Base-by-base conservation (phyloP, 805 yeast genomes). In the Saccharomyces mikatae region DNA sequence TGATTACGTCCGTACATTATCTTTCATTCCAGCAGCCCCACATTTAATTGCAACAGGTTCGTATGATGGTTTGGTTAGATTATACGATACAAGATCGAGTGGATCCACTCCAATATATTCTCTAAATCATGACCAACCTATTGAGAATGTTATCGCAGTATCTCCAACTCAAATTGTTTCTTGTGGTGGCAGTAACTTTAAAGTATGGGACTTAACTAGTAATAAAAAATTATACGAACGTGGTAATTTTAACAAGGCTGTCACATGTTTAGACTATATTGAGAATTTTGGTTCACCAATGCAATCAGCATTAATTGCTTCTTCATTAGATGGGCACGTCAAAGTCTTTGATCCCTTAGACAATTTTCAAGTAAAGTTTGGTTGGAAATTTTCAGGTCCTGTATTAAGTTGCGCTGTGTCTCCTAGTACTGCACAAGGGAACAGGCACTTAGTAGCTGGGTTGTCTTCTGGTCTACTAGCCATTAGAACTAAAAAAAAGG, bases 381-480 rank as follows among this genome's bases (percentile, higher is more conserved):
- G 97, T 50, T 92, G 98, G 97, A 92, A 91, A 71, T 92, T 87
- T 66, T 96, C 97, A 36, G 89, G 92, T 26, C 96, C 96, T 44
- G 97, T 94, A 0, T 75, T 94, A 61, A 78, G 89, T 62, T 84
- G 96, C 67, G 98, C 91, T 13, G 86, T 89, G 10, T 89, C 97
- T 8, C 97, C 98, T 28, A 77, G 69, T 32, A 67, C 61, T 48
- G 65, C 68, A 4, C 67, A 65, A 53, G 70, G 69, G 44, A 70
- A 70, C 62, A 86, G 87, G 73, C 98, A 94, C 74, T 79, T 94
- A 59, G 97, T 89, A 41, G 88, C 94, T 14, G 99, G 99, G 50
- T 78, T 94, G 60, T 84, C 91, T 6, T 84, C 96, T 1, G 99
- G 99, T 4, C 75, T 94, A 55, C 74, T 94, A 50, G 84, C 96